A percentile compares a stretch with the other conserved stretches of the same genome.
Conservation (phyloP, 2,329 filamentous ascomycete species). For the Scedosporium apiospermum region DNA sequence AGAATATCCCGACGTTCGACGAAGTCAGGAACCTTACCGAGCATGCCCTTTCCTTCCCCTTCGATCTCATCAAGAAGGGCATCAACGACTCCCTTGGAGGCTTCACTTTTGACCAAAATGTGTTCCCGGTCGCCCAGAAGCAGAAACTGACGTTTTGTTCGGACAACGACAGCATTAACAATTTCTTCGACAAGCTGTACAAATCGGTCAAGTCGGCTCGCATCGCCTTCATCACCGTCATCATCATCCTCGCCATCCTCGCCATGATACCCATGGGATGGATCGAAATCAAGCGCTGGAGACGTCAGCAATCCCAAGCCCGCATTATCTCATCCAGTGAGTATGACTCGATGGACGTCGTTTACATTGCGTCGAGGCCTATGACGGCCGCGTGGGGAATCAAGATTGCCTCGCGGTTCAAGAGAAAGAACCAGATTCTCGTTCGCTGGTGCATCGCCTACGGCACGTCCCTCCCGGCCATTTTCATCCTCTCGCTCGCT, state of each 20-base stretch:
- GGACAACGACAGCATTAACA: conserved; percentile 68
- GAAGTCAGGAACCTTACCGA: conserved; percentile 77
- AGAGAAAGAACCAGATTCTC: conserved; percentile 58
- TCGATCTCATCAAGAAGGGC: conserved; percentile 65
- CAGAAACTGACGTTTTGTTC: conserved; percentile 81
- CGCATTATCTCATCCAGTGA: conserved; percentile 54
- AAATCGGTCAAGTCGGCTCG: conserved; percentile 57
- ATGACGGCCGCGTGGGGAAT: conserved; percentile 65
- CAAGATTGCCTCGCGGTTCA: conserved; percentile 56
- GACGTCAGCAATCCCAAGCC: conserved; percentile 60
- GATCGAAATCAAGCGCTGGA: conserved; percentile 70
- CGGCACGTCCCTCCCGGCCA: conserved; percentile 70
- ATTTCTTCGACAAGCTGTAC: conserved; percentile 71
- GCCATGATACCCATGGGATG: conserved; percentile 73
- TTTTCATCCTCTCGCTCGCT: conserved; percentile 80
- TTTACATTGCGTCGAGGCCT: conserved; percentile 79
- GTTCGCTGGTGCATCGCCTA: conserved; percentile 80
- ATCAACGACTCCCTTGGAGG: conserved; percentile 62
- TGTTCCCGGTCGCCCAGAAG: conserved; percentile 79
- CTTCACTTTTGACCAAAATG: conserved; percentile 67
- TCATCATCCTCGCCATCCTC: conserved; percentile 61
- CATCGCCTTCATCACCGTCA: conserved; percentile 66
- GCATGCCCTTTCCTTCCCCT: conserved; percentile 65
- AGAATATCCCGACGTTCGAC: conserved; percentile 71
- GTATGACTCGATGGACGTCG: conserved; percentile 75